These are phyloP conservation scores for Leptographium galeiforme DNA, from an alignment of 2,329 filamentous ascomycete genomes.

Conservation along the genomic window DNA sequence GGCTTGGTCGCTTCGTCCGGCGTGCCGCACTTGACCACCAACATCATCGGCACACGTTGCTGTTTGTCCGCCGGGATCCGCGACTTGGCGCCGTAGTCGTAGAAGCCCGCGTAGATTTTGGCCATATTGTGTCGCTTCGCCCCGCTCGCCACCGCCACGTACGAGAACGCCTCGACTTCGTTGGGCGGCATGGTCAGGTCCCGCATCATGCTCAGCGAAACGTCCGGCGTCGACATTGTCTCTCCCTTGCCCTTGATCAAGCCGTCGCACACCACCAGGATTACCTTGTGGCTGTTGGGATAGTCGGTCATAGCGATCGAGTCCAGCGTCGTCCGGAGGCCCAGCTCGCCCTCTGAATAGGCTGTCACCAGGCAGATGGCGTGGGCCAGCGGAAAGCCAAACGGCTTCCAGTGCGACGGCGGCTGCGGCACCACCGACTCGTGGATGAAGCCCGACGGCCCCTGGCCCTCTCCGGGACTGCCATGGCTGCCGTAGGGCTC, in stretches of 20 bases:
- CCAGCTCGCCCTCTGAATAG: conserved; percentile 90
- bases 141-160: conserved; percentile 89
- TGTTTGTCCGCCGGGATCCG: conserved; percentile 73
- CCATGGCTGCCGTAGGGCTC: conserved; percentile 42
- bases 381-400: conserved; percentile 88
- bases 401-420: conserved; percentile 92
- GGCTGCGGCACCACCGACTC: conserved; percentile 92
- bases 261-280: conserved; percentile 92
- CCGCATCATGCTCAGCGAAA: conserved; percentile 85
- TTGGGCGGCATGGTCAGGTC: conserved; percentile 69
- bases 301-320: conserved; percentile 97
- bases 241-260: conserved; percentile 96
- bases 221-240: conserved; percentile 72
- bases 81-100: conserved; percentile 80
- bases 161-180: conserved; percentile 82
- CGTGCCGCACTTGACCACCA: conserved; percentile 90
- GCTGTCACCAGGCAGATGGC: conserved; percentile 89
- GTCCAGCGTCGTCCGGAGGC: conserved; percentile 84
- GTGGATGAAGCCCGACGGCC: conserved; percentile 89
- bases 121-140: conserved; percentile 99
- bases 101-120: conserved; percentile 95
- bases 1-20: conserved; percentile 67
- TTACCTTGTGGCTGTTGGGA: conserved; percentile 96
- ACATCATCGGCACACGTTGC: conserved; percentile 95
- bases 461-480: conserved; percentile 52